Percentiles rank a stretch among this genome's conserved stretches.
These are phyloP conservation scores for Dendrobium officinale DNA, from an alignment of 106 monocot species.

Conservation along the genomic window DNA sequence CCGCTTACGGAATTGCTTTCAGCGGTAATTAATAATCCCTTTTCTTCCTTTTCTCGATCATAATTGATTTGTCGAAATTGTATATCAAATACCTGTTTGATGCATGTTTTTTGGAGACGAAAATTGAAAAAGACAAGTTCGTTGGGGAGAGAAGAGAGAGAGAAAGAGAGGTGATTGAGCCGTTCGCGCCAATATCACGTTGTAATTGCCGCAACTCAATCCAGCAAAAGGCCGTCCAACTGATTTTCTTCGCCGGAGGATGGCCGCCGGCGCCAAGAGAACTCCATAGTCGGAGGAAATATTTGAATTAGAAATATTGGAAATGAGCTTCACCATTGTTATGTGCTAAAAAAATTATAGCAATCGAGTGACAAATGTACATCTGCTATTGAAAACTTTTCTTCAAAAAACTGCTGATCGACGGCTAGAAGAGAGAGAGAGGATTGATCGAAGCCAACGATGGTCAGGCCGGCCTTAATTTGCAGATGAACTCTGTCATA, in stretches of 20 bases:
- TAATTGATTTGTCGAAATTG: neutral
- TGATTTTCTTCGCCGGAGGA: neutral
- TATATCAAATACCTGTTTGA: neutral
- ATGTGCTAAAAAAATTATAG: too few species aligned
- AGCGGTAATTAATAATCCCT: constrained; percentile 25
- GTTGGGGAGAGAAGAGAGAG: neutral
- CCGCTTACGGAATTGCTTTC: constrained; percentile 67
- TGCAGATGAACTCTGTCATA: too few species aligned
- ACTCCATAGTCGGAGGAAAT: neutral
- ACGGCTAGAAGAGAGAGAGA: too few species aligned
- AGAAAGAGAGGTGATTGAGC: neutral
- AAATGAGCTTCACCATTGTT: rapidly evolving
- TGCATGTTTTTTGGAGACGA: too few species aligned
- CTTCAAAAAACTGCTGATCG: too few species aligned
- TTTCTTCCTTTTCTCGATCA: neutral
- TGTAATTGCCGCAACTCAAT: neutral
- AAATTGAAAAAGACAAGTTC: neutral
- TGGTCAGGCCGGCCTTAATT: rapidly evolving
- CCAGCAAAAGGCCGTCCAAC: neutral
- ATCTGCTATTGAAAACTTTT: too few species aligned
- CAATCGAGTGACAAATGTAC: too few species aligned
- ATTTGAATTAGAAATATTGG: neutral
- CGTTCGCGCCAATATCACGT: neutral
- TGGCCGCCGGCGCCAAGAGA: neutral
- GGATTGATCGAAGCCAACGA: too few species aligned